phyloP scores from a whole-genome alignment of 345 rosid species.

The Eucalyptus fibrosa region DNA sequence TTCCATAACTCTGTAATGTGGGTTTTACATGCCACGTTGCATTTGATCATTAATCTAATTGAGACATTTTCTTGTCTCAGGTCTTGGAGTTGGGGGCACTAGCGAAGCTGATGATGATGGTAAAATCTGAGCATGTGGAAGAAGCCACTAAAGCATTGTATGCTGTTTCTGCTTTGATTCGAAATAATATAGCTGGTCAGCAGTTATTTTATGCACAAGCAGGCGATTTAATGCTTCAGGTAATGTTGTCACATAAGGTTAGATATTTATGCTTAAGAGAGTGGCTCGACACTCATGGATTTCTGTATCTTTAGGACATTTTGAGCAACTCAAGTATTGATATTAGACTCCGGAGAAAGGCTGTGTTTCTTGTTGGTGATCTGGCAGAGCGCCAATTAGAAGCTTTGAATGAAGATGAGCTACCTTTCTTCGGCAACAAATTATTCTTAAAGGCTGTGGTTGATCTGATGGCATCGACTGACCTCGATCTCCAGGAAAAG shows the following conservation, averaged over 20 bases:
- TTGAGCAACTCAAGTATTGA: constrained; percentile 44
- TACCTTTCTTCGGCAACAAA: constrained; percentile 36
- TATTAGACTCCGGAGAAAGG: constrained; percentile 64
- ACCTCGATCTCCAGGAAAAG: constrained; percentile 96
- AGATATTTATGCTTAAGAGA: not conserved
- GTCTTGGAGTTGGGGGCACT: constrained; percentile 71
- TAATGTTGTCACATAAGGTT: constrained; percentile 1
- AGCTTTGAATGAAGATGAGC: constrained; percentile 27
- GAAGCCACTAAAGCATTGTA: constrained; percentile 86
- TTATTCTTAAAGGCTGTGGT: constrained; percentile 68
- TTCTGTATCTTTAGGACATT: constrained; percentile 34
- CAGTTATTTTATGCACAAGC: constrained; percentile 61
- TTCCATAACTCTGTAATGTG: not conserved
- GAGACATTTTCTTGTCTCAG: constrained; percentile 13
- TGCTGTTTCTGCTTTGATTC: constrained; percentile 79
- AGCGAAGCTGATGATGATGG: constrained; percentile 50
- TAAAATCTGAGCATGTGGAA: constrained; percentile 46
- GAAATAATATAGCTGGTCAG: constrained; percentile 64
- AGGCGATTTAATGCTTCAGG: constrained; percentile 88
- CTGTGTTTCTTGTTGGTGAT: constrained; percentile 68
- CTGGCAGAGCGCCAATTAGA: constrained; percentile 53
- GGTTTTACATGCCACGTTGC: not conserved
- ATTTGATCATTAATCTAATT: not conserved
- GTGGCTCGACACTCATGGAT: not conserved
- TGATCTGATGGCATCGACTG: constrained; percentile 40